Evolutionary conservation across 352 stramenopile species (phyloP).

Genomic region (Globisporangium echinulatum): DNA sequence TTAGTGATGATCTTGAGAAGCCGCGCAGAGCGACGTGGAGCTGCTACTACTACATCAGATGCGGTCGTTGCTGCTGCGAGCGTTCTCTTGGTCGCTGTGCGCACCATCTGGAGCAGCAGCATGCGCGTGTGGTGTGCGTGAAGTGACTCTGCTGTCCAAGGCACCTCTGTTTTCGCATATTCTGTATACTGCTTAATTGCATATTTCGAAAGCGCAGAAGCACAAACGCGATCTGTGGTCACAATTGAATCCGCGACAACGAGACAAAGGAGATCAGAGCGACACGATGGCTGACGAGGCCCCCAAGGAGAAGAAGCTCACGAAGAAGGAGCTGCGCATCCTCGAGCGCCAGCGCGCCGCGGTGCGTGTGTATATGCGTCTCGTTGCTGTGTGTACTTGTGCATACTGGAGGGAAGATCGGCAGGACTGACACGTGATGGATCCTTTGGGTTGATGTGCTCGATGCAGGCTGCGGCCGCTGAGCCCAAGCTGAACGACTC

Average conservation of each 20-base stretch:
- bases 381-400: conserved; percentile 5
- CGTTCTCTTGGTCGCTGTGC: not conserved
- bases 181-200: not conserved
- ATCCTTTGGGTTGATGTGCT: conserved; percentile 1
- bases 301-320: conserved; percentile 79
- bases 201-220: not conserved
- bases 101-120: not conserved
- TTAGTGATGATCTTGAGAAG: not conserved
- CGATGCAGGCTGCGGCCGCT: conserved; percentile 33
- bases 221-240: not conserved
- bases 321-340: conserved; percentile 88
- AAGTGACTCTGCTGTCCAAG: not conserved
- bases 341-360: conserved; percentile 81
- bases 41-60: not conserved
- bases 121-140: not conserved
- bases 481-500: conserved; percentile 74
- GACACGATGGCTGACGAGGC: conserved; percentile 43
- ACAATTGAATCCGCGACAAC: conserved; percentile 9
- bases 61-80: not conserved
- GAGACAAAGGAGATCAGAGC: not conserved
- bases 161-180: not conserved
- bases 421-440: not conserved
- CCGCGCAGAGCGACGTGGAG: conserved; percentile 9
- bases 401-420: not conserved
- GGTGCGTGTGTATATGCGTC: conserved; percentile 18